Percentiles rank a stretch among this genome's conserved stretches.
Conservation (phyloP, 768 basidiomycete genomes). For the Leucocoprinus leucothites region DNA sequence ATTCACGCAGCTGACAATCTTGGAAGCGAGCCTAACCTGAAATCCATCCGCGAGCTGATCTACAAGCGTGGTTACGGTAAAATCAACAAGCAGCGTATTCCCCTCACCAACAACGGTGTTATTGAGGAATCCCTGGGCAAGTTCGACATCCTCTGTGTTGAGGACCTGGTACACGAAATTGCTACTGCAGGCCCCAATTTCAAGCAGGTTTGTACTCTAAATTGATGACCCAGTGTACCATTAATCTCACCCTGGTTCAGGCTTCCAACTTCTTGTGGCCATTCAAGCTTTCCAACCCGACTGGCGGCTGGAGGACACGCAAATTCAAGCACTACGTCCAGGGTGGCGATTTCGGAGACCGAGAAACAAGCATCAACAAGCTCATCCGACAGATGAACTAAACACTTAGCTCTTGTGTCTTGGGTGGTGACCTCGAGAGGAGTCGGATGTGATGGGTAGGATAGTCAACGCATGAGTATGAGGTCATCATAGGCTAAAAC, state of each 20-base stretch:
- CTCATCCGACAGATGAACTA: constrained; percentile 95
- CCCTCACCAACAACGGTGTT: constrained; percentile 88
- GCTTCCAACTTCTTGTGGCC: constrained; percentile 98
- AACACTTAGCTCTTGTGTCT: constrained; percentile 19
- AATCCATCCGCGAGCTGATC: constrained; percentile 93
- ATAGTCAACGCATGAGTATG: constrained; percentile 9
- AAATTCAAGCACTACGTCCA: constrained; percentile 98
- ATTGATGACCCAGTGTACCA: neutral
- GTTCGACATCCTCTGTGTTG: constrained; percentile 93
- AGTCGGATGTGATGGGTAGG: neutral
- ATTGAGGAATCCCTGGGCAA: constrained; percentile 91
- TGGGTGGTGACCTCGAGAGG: constrained; percentile 16
- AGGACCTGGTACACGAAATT: constrained; percentile 98
- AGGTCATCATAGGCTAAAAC: constrained; percentile 4
- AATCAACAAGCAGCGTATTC: constrained; percentile 96
- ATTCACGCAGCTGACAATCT: neutral
- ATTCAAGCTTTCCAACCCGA: constrained; percentile 99
- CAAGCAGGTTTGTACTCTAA: constrained; percentile 83
- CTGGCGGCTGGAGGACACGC: constrained; percentile 94
- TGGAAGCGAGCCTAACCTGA: constrained; percentile 88
- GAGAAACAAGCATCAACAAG: constrained; percentile 96
- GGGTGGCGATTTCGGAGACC: constrained; percentile 97
- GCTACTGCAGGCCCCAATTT: constrained; percentile 95
- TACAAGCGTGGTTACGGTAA: constrained; percentile 99
- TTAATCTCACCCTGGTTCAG: constrained; percentile 29